Evolutionary conservation across 257 asterid species (phyloP).

Genomic region (Solanum paucissectum): DNA sequence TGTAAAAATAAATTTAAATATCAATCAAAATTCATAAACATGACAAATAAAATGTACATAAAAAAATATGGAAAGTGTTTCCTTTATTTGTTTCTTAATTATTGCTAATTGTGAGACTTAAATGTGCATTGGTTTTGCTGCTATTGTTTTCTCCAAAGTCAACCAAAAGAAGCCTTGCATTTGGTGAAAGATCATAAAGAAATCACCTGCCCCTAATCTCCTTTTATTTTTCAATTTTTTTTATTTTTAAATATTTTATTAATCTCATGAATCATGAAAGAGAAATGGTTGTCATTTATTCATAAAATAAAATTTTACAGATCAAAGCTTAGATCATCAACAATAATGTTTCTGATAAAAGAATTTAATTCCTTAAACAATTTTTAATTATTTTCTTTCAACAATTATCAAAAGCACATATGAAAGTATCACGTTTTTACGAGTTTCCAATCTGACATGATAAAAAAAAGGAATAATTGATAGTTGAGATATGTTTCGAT

Average conservation of each 20-base stretch:
- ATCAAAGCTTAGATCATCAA: constrained; percentile 19
- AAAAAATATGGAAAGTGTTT: not conserved
- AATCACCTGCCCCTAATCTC: constrained; percentile 2
- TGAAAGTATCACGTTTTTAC: not conserved
- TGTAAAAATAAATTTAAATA: not conserved
- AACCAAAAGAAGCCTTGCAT: constrained; percentile 31
- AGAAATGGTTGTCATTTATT: constrained; percentile 3
- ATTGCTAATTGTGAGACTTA: constrained; percentile 24
- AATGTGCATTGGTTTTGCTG: constrained; percentile 54
- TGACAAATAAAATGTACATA: not conserved
- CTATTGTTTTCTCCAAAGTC: constrained; percentile 34
- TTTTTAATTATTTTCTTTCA: not conserved
- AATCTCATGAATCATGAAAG: not conserved
- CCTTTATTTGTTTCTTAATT: not conserved
- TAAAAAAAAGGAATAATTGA: not conserved
- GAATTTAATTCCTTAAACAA: constrained; percentile 8
- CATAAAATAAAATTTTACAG: not conserved
- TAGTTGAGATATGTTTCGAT: not conserved
- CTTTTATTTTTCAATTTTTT: not conserved
- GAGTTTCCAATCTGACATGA: not conserved
- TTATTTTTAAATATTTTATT: not conserved
- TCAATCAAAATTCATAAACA: accelerated
- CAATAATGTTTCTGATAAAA: constrained; percentile 11
- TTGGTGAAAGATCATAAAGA: constrained; percentile 21
- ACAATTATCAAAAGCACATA: not conserved